Percentiles rank a stretch among this genome's conserved stretches.
Evolutionary conservation across 257 asterid genomes (phyloP).

Genomic region (Gardenia jasminoides): DNA sequence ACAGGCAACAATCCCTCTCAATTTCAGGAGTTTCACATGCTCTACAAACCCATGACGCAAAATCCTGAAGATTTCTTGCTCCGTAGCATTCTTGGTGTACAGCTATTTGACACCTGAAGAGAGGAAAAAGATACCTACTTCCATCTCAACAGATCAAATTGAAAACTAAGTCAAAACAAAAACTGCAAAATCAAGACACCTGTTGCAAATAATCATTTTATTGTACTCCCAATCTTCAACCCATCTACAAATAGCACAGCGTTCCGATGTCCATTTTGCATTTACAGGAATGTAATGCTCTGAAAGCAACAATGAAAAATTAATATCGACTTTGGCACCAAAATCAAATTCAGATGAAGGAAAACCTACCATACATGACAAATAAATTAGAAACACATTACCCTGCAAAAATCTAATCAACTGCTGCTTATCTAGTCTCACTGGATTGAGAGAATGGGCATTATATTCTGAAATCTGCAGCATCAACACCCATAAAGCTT

Average conservation of each 20-base stretch:
- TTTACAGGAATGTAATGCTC: conserved; percentile 69
- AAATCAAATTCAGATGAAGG: not conserved
- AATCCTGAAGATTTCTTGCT: conserved; percentile 53
- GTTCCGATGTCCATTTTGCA: conserved; percentile 91
- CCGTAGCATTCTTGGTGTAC: conserved; percentile 99
- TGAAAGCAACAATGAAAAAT: conserved; percentile 35
- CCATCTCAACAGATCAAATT: not conserved
- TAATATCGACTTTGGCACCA: not conserved
- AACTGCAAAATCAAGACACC: conserved; percentile 42
- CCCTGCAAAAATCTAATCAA: conserved; percentile 67
- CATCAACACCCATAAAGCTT: not conserved
- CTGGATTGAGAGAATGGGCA: conserved; percentile 35
- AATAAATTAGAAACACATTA: conserved; percentile 20
- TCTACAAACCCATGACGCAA: conserved; percentile 95
- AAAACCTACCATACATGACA: not conserved
- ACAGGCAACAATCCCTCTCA: conserved; percentile 84
- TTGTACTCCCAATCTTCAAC: conserved; percentile 98
- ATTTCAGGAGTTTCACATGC: conserved; percentile 91
- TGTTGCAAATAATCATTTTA: conserved; percentile 93
- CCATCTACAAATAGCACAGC: conserved; percentile 99
- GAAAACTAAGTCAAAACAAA: not conserved
- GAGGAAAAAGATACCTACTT: not conserved
- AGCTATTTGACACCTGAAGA: conserved; percentile 84
- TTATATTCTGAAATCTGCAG: conserved; percentile 68
- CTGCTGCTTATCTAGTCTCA: conserved; percentile 63